Conservation (phyloP, 2,329 filamentous ascomycete genomes). For the Dactylellina drechsleri region DNA sequence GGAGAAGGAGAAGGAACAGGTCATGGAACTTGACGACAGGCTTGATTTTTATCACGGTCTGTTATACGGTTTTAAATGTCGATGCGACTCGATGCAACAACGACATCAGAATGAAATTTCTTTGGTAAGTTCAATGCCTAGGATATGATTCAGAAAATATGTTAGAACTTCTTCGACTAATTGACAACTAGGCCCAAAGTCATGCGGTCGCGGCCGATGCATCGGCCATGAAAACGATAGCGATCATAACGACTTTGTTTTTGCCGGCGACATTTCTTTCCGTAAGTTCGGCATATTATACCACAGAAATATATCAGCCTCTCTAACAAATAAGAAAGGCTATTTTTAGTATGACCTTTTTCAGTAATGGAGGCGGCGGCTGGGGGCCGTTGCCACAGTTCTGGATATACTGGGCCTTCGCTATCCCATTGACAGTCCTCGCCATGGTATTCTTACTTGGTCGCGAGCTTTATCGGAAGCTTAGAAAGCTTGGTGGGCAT, state of each 20-base stretch:
- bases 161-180: neutral
- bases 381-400: conserved; percentile 22
- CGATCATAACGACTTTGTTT: conserved; percentile 7
- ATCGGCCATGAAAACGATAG: conserved; percentile 28
- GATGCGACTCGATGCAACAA: conserved; percentile 21
- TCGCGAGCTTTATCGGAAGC: too few relatives aligned
- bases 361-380: conserved; percentile 9
- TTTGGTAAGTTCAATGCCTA: conserved; percentile 7
- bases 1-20: neutral
- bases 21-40: conserved; percentile 4
- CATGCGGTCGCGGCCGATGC: conserved; percentile 22
- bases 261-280: conserved; percentile 38
- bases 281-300: conserved; percentile 7
- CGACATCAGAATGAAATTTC: conserved; percentile 20
- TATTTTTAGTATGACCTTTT: conserved; percentile 4
- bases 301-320: neutral
- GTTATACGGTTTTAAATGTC: conserved; percentile 10
- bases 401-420: conserved; percentile 33
- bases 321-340: conserved; percentile 1
- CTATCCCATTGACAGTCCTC: conserved; percentile 12
- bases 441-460: neutral
- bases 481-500: too few relatives aligned
- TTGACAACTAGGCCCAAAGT: conserved; percentile 10
- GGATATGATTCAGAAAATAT: neutral
- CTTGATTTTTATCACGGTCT: conserved; percentile 18